These are phyloP conservation scores for Podospora didyma DNA, from an alignment of 495 filamentous ascomycete species.

Conservation along the genomic window DNA sequence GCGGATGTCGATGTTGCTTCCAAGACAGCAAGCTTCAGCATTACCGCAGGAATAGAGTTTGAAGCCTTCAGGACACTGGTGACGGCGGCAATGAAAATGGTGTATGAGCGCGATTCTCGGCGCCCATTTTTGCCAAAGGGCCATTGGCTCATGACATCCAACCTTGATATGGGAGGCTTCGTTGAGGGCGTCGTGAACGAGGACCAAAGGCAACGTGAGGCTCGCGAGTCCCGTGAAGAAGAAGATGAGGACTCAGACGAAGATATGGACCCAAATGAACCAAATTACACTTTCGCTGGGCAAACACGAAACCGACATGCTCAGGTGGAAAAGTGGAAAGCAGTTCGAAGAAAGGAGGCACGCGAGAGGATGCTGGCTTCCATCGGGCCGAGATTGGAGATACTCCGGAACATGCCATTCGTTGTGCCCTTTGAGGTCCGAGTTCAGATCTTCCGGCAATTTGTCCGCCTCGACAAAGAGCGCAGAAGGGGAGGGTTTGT, in stretches of 20 bases:
- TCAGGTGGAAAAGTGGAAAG: constrained; percentile 44
- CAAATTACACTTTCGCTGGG: constrained; percentile 19
- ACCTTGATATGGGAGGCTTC: constrained; percentile 89
- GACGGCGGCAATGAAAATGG: constrained; percentile 76
- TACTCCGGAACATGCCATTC: constrained; percentile 94
- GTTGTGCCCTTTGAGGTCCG: constrained; percentile 89
- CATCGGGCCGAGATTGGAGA: constrained; percentile 80
- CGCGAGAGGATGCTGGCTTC: constrained; percentile 65
- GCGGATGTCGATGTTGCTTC: background rate
- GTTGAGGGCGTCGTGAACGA: constrained; percentile 82
- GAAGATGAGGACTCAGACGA: constrained; percentile 49
- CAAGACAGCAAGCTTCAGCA: constrained; percentile 4
- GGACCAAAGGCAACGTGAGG: constrained; percentile 72
- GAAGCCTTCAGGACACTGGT: constrained; percentile 75
- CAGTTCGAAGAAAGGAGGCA: constrained; percentile 59
- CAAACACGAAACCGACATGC: constrained; percentile 31
- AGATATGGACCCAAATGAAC: constrained; percentile 36
- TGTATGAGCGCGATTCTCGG: constrained; percentile 93
- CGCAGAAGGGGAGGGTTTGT: constrained; percentile 69
- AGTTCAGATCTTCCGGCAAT: constrained; percentile 92
- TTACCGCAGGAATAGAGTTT: constrained; percentile 61
- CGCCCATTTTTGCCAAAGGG: constrained; percentile 73
- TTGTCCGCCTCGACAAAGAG: constrained; percentile 77
- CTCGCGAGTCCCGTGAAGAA: constrained; percentile 35
- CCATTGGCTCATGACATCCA: constrained; percentile 93